Conservation (phyloP, 108 stramenopile genomes). For the Pseudonitzschia pungens region DNA sequence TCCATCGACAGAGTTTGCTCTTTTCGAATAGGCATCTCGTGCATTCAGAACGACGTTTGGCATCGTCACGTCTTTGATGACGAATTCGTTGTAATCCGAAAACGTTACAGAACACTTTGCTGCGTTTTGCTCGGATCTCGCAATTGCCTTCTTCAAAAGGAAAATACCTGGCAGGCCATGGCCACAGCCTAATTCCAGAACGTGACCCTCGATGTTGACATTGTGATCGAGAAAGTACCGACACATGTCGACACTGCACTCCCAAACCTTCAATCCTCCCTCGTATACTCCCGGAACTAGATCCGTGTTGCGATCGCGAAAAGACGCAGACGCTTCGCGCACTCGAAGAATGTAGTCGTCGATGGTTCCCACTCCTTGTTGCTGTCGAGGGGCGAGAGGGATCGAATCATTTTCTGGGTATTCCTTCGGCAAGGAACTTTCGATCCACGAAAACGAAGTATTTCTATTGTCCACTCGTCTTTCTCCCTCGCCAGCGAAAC, state of each 20-base stretch:
- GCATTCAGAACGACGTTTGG: constrained; percentile 56
- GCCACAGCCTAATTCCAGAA: constrained; percentile 78
- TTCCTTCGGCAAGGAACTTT: background rate
- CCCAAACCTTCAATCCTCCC: constrained; percentile 85
- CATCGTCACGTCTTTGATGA: constrained; percentile 54
- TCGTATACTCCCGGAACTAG: constrained; percentile 77
- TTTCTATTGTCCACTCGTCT: background rate
- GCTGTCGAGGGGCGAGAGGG: background rate
- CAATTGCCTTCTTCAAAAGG: constrained; percentile 43
- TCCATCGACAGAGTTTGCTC: background rate
- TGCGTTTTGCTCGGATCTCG: background rate
- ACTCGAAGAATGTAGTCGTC: constrained; percentile 11
- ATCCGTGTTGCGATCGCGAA: constrained; percentile 24
- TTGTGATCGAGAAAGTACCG: constrained; percentile 45
- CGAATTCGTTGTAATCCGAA: constrained; percentile 71
- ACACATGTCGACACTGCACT: constrained; percentile 79
- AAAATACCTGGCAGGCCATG: constrained; percentile 73
- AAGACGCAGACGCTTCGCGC: constrained; percentile 4
- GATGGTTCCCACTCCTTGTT: background rate
- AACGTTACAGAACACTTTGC: constrained; percentile 38
- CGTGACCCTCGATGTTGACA: constrained; percentile 19
- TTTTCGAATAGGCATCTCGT: constrained; percentile 1
- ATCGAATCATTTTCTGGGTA: background rate
- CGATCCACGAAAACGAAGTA: constrained; percentile 6
- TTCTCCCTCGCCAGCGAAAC: background rate